Base-by-base conservation (phyloP, 2,329 filamentous ascomycete species). In the Aspergillus piperis region DNA sequence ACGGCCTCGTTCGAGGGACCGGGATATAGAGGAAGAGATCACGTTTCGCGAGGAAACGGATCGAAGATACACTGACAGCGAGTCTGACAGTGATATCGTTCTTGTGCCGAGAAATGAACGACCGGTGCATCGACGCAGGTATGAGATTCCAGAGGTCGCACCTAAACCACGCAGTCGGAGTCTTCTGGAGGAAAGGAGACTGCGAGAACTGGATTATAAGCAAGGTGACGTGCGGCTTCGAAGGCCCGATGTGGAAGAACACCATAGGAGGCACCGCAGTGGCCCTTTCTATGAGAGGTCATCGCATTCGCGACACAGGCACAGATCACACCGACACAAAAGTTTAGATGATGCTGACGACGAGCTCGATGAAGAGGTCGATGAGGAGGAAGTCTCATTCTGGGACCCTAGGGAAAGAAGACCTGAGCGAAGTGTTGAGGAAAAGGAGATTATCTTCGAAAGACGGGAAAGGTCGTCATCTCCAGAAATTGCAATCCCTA, bases 381-480 rank as follows among this genome's bases (percentile, higher is more conserved):
- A 74, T 51, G 71, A 76, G 39, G 58, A 65, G 36, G 63, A 62
- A 32, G 71, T 77, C 17, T 66, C 73, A 27, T 68, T 75, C 44
- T 68, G 70, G 15, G 68, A 69, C 59, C 69, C 67, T 36, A 68
- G 72, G 54, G 61, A 65, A 39, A 66, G 65, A 27, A 64, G 64
- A 10, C 62, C 62, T 36, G 66, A 61, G 23, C 64, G 51, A 8
- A 62, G 62, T 7, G 63, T 81, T 49, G 68, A 69, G 15, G 75
- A 78, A 57, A 77, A 80, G 60, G 72, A 81, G 56, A 73, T 78
- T 58, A 70, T 77, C 38, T 76, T 76, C 30, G 70, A 71, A 58
- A 72, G 76, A 47, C 73, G 38, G n/a, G 27, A 10, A 21, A 39
- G 39, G 17, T 44, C 49, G 36, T 61, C 63, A 8, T 64, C 59